Percentiles rank a stretch among this genome's conserved stretches.
Evolutionary conservation across 495 filamentous ascomycete species (phyloP).

Genomic region (Lophiotrema nucula): DNA sequence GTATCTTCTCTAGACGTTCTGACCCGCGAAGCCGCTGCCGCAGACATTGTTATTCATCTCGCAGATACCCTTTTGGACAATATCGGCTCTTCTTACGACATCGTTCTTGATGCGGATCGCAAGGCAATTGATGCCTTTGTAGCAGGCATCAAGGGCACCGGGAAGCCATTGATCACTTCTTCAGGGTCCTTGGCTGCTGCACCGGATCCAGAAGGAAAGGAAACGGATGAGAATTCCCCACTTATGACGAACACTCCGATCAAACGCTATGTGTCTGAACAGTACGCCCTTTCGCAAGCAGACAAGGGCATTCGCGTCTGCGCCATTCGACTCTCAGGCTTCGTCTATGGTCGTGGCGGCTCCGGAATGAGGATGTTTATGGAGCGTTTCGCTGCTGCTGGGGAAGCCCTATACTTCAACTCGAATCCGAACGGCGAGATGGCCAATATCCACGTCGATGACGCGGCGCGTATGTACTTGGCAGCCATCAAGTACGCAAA

Average conservation of each 20-base stretch:
- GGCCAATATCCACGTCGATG: not conserved
- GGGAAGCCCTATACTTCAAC: not conserved
- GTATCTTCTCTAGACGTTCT: not conserved
- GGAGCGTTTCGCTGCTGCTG: not conserved
- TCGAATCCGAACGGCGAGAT: not conserved
- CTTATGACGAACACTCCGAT: not conserved
- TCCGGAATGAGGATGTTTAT: not conserved
- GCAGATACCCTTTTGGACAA: not conserved
- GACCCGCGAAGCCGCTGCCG: not conserved
- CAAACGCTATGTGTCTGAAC: not conserved
- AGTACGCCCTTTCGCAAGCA: not conserved
- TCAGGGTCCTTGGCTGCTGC: not conserved
- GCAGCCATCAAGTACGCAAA: not conserved
- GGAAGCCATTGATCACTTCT: not conserved
- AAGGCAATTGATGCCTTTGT: not conserved
- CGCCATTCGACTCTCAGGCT: not conserved
- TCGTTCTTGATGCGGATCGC: not conserved
- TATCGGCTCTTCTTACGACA: not conserved
- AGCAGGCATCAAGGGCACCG: not conserved
- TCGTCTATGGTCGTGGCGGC: not conserved
- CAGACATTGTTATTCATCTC: not conserved
- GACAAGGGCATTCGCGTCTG: not conserved
- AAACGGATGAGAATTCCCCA: not conserved
- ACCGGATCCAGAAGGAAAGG: not conserved
- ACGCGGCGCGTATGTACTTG: not conserved